Evolutionary conservation across 306 rosid species (phyloP).

Genomic region (Pyrus betulifolia): DNA sequence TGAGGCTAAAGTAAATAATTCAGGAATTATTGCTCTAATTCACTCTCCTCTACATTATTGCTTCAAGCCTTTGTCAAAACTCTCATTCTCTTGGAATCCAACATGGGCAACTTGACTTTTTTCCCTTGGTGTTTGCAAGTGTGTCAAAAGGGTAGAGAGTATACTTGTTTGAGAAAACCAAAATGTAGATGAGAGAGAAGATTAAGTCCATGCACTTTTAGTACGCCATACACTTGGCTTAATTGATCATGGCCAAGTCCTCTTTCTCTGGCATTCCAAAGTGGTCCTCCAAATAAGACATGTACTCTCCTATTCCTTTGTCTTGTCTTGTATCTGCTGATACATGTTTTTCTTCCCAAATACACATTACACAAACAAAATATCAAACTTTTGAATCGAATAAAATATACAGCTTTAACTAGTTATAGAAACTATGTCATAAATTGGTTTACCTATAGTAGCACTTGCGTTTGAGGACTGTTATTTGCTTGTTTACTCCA

Average conservation of each 20-base stretch:
- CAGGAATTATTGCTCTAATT: too few species aligned
- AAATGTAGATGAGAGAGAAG: neutral
- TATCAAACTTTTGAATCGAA: conserved; percentile 20
- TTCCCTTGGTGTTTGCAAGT: conserved; percentile 11
- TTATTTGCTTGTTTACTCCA: neutral
- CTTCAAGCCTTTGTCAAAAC: neutral
- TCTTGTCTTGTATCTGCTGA: conserved; percentile 13
- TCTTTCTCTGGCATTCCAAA: neutral
- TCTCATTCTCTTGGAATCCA: neutral
- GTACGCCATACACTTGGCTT: conserved; percentile 28
- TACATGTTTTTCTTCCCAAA: neutral
- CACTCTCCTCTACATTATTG: neutral
- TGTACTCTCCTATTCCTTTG: conserved; percentile 6
- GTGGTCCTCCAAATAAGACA: conserved; percentile 58
- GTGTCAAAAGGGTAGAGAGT: conserved; percentile 6
- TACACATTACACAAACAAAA: neutral
- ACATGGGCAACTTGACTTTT: conserved; percentile 20
- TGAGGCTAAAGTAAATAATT: too few species aligned
- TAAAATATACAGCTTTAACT: conserved; percentile 26
- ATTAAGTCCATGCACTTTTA: conserved; percentile 8
- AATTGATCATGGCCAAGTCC: conserved; percentile 5
- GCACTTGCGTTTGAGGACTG: neutral
- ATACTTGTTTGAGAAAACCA: conserved; percentile 20
- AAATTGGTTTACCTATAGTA: conserved; percentile 25
- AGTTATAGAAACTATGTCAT: conserved; percentile 19